A percentile compares a stretch with the other conserved stretches of the same genome.
Evolutionary conservation across 2,329 filamentous ascomycete genomes (phyloP).

Genomic region (Stagonosporopsis chrysanthemi): DNA sequence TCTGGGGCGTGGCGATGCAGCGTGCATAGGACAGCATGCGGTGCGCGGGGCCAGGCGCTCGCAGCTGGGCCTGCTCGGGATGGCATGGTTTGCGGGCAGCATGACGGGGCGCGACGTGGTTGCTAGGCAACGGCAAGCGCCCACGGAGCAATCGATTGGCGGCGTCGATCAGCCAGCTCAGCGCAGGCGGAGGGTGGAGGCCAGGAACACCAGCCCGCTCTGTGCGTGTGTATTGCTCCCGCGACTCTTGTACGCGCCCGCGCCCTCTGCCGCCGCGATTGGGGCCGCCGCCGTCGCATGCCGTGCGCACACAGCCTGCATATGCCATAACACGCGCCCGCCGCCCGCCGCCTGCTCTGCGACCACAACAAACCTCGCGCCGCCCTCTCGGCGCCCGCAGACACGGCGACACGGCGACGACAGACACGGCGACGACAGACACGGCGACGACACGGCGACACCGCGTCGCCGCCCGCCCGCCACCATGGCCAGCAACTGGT

Average conservation of each 20-base stretch:
- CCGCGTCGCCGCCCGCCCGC: slow-evolving; percentile 10
- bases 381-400: slow-evolving; percentile 1
- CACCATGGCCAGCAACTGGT: slow-evolving; percentile 35
- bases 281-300: slow-evolving; percentile 28
- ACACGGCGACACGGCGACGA: too few relatives aligned
- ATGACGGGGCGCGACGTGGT: slow-evolving; percentile 13
- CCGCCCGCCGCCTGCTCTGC: slow-evolving; percentile 1
- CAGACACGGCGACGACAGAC: neutral
- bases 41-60: neutral
- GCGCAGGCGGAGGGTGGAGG: slow-evolving; percentile 28
- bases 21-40: slow-evolving; percentile 17
- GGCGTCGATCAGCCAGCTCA: slow-evolving; percentile 18
- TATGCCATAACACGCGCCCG: slow-evolving; percentile 36
- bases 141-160: slow-evolving; percentile 8
- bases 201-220: slow-evolving; percentile 11
- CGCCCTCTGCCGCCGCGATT: slow-evolving; percentile 23
- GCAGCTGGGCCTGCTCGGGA: slow-evolving; percentile 5
- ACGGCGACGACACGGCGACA: slow-evolving; percentile 1
- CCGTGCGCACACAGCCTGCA: slow-evolving; percentile 25
- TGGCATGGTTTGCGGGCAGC: slow-evolving; percentile 18
- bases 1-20: neutral
- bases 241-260: slow-evolving; percentile 16
- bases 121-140: slow-evolving; percentile 20
- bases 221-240: slow-evolving; percentile 5
- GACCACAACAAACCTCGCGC: slow-evolving; percentile 27